phyloP scores from a whole-genome alignment of 2,329 filamentous ascomycete genomes.

The Trichoderma aggressivum region DNA sequence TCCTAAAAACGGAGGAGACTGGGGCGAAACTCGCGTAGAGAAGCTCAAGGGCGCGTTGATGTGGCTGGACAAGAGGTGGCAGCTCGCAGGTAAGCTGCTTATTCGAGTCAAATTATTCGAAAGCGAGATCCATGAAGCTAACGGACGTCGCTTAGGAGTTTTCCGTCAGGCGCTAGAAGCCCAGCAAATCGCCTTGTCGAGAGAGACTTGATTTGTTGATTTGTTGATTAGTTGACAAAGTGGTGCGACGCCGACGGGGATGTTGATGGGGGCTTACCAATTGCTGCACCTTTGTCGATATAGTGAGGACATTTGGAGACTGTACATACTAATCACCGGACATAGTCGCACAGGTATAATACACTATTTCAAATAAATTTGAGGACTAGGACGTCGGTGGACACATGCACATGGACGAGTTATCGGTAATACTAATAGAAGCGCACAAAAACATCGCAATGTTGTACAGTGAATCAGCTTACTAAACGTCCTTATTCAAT shows the following conservation, averaged over 20 bases:
- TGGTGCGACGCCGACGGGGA: not conserved
- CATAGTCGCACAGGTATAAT: not conserved
- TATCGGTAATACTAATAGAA: not conserved
- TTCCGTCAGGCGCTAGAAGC: conserved; percentile 5
- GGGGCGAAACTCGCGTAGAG: not conserved
- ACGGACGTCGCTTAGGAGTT: not conserved
- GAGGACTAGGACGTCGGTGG: not conserved
- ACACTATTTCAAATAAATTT: not conserved
- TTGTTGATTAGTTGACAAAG: not conserved
- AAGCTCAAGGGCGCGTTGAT: not conserved
- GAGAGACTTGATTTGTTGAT: not conserved
- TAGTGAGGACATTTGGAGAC: not conserved
- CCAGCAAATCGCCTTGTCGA: conserved; percentile 1
- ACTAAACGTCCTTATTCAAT: not conserved
- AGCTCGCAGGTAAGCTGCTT: not conserved
- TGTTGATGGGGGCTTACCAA: not conserved
- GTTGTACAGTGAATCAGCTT: not conserved
- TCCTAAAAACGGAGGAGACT: not conserved
- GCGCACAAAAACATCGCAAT: not conserved
- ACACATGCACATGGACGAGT: not conserved
- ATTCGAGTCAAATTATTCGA: not conserved
- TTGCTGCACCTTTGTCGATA: not conserved
- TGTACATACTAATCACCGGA: not conserved
- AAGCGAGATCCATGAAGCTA: not conserved
- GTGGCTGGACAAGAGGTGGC: conserved; percentile 1